Base-by-base conservation (phyloP, 2,329 filamentous ascomycete genomes). In the Cordyceps javanica region DNA sequence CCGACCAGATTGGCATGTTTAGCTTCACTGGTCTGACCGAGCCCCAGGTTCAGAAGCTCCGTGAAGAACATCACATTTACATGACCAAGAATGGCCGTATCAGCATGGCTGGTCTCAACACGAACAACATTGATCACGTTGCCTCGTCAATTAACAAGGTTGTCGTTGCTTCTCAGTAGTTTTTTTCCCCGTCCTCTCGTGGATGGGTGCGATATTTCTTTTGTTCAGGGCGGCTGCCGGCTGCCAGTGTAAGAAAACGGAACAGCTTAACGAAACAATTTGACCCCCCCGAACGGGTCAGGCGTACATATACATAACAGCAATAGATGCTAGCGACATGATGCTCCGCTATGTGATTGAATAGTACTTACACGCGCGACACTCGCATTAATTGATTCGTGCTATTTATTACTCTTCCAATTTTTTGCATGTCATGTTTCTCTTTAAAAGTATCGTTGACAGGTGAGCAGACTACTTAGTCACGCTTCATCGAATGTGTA, bases 1-100 rank as follows among this genome's bases (percentile, higher is more conserved):
- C 92, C 16, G 90, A 95, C 67, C 94, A 99, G 81, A 99, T 99
- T 70, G 94, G 94, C 77, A 99, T 99, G 94, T 99, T 99, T 77
- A 93, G 88, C 72, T 99, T 96, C 73, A 95, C 90, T 1, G 90
- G 90, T 13, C 75, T 95, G 70, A 82, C 72, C 13, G 88, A 91
- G 75, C 70, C 82, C 61, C 90, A 94, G 70, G 90, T 93, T 8
- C 65, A 82, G 64, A 85, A 83, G 74, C 76, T 94, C 61, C 81
- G 87, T 54, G 78, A 84, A 60, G 82, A 89, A 52, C 83, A 79
- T 60, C 90, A 94, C 72, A 80, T 94, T 55, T 94, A 94, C 76
- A 92, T 93, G 83, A 97, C 93, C 64, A 97, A 97, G 83, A 99
- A 99, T 69, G 94, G 94, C 23, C 88, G 94, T 50, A 96, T 97